A percentile compares a stretch with the other conserved stretches of the same genome.
phyloP scores from a whole-genome alignment of 441 rosid genomes.

The Pelargonium australe region DNA sequence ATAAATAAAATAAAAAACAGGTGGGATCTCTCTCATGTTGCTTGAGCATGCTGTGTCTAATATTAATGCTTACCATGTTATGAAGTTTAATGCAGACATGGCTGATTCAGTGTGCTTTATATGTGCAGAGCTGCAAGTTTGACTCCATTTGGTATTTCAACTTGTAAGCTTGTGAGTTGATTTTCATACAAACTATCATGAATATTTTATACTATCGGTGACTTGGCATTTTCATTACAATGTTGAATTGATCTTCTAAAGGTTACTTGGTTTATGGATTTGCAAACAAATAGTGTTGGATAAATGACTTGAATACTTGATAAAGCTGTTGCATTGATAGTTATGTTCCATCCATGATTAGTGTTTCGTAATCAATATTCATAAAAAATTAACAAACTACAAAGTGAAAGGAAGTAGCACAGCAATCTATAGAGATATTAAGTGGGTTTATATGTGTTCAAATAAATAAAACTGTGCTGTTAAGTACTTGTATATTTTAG shows the following conservation, averaged over 20 bases:
- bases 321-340: background rate
- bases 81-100: background rate
- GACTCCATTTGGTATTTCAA: background rate
- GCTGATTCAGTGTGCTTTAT: background rate
- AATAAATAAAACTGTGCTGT: no score
- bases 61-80: background rate
- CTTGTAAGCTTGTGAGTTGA: conserved; percentile 2
- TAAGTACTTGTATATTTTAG: no score
- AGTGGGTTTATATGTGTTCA: no score
- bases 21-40: background rate
- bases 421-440: no score
- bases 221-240: background rate
- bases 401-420: no score
- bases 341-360: background rate
- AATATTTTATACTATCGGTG: background rate
- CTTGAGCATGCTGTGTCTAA: background rate
- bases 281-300: background rate
- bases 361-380: background rate
- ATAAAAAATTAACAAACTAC: no score
- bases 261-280: background rate
- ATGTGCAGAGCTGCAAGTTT: background rate
- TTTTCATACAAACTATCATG: background rate
- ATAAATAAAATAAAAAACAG: background rate
- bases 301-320: background rate
- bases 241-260: background rate